Evolutionary conservation across 345 rosid species (phyloP), one percentile per base, ranked within the genome.

Genomic region (Moricandia arvensis): DNA sequence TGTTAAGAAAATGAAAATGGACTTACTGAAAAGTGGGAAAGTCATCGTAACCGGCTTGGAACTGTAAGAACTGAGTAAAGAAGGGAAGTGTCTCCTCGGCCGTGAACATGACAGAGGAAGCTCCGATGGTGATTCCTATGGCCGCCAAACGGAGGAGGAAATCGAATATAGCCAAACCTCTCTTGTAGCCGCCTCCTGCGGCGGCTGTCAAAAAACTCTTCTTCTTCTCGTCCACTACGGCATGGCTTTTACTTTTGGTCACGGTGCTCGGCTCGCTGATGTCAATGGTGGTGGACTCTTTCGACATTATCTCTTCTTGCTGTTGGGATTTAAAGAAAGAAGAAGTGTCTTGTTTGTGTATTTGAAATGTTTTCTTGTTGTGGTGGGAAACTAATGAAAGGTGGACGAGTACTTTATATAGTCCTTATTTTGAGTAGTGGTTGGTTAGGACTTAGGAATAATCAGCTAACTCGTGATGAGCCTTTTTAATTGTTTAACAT

Each of bases 11-110:
- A 69, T 62, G 47, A 11, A 12, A 66, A 24, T 33, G 53, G 35
- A 73, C 93, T 5, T 81, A 89, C 96, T 55, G 81, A 37, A 90
- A 85, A 0, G 91, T 80, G 51, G 96, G 89, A 37, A 93, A 76
- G 77, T 90, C 96, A 43, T 93, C 90, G 24, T 93, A 91, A 24
- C 77, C 47, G 59, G 98, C 98, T 85, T 93, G 70, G 68, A 93
- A 93, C 73, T 87, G 96, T 80, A 90, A 86, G 85, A 91, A 93
- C 82, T 88, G 96, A 33, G 96, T 88, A 86, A 91, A 89, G 82
- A 93, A 90, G 18, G 98, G 98, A 35, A 93, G 92, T 55, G 89
- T 86, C 34, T 93, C 85, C 16, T 80, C 80, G 13, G 87, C 90
- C 1, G 87, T 83, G 69, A 81, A 96, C 94, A 91, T 88, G 55